These are phyloP conservation scores for Barnettozyma californica DNA, from an alignment of 805 yeast species.

Conservation along the genomic window DNA sequence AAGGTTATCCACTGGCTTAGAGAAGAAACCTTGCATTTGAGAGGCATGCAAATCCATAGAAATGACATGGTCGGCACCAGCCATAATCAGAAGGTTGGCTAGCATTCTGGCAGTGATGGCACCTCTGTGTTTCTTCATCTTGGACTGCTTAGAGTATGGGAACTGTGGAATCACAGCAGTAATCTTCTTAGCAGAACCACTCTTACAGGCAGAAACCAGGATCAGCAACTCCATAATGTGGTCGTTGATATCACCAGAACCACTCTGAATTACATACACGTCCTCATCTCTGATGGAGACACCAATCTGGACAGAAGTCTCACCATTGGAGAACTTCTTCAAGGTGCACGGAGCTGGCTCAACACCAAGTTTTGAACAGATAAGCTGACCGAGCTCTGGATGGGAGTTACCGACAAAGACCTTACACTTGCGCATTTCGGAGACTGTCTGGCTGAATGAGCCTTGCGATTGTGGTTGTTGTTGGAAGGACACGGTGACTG, in stretches of 20 bases:
- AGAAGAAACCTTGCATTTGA: conserved; percentile 98
- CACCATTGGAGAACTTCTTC: conserved; percentile 94
- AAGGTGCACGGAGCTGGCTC: conserved; percentile 90
- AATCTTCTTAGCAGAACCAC: conserved; percentile 96
- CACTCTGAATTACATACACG: conserved; percentile 88
- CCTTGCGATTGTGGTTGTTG: not conserved
- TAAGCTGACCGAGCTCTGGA: conserved; percentile 86
- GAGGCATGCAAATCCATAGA: conserved; percentile 96
- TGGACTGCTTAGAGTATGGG: conserved; percentile 94
- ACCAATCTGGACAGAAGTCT: conserved; percentile 93
- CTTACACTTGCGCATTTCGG: conserved; percentile 88
- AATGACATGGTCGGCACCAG: conserved; percentile 98
- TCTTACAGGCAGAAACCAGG: conserved; percentile 90
- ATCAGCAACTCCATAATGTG: conserved; percentile 95
- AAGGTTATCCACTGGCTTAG: conserved; percentile 94
- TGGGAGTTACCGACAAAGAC: conserved; percentile 96
- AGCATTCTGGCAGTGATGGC: conserved; percentile 98
- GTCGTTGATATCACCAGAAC: conserved; percentile 83
- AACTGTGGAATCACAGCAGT: conserved; percentile 96
- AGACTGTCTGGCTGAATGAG: not conserved
- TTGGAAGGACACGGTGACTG: conserved; percentile 5
- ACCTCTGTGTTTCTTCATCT: conserved; percentile 98
- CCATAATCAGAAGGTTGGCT: conserved; percentile 92
- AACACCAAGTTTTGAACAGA: conserved; percentile 86
- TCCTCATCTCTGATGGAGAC: conserved; percentile 96